Evolutionary conservation across 768 basidiomycete genomes (phyloP).

Genomic region (Tephrocybe sp.): DNA sequence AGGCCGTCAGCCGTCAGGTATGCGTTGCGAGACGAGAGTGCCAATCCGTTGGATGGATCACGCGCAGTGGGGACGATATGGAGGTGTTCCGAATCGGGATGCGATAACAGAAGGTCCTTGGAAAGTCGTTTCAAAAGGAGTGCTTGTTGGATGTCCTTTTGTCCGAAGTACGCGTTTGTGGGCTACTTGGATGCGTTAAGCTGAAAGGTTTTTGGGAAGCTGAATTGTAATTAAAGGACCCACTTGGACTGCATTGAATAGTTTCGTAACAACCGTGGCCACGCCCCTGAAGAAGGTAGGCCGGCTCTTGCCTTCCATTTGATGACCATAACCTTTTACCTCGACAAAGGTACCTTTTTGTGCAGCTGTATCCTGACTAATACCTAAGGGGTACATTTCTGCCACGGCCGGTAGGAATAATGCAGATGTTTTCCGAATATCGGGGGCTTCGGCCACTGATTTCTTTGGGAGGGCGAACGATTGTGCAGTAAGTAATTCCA

Average conservation of each 20-base stretch:
- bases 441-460: constrained; percentile 9
- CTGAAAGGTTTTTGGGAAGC: neutral
- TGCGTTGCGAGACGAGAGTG: constrained; percentile 87
- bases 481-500: constrained; percentile 53
- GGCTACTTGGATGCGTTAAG: constrained; percentile 50
- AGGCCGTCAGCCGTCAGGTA: constrained; percentile 72
- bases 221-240: constrained; percentile 16
- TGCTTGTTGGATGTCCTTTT: constrained; percentile 98
- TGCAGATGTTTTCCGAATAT: constrained; percentile 49
- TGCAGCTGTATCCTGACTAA: constrained; percentile 65
- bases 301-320: constrained; percentile 88
- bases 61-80: constrained; percentile 87
- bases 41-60: constrained; percentile 61
- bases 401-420: constrained; percentile 77
- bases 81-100: constrained; percentile 71
- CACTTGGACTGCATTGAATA: constrained; percentile 91
- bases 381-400: constrained; percentile 94
- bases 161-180: constrained; percentile 90
- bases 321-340: constrained; percentile 84
- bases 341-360: constrained; percentile 92
- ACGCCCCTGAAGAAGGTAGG: constrained; percentile 96
- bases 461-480: constrained; percentile 21
- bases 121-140: constrained; percentile 77
- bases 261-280: constrained; percentile 90
- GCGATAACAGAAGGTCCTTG: constrained; percentile 75